These are phyloP conservation scores for Trametes cingulata DNA, from an alignment of 768 basidiomycete genomes.

Conservation along the genomic window DNA sequence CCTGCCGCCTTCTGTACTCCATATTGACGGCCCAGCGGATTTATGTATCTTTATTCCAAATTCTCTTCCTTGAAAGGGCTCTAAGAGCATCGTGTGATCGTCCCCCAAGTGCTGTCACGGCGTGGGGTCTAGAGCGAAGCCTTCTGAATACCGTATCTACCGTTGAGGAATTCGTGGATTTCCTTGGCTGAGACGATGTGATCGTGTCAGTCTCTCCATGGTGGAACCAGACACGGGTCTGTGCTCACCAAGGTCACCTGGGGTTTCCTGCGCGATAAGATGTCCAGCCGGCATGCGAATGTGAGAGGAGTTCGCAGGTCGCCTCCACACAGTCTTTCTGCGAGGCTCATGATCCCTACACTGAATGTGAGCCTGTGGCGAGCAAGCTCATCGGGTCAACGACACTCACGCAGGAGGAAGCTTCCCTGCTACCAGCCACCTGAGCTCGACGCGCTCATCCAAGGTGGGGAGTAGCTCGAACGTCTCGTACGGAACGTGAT, in stretches of 20 bases:
- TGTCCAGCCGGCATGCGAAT: conserved; percentile 35
- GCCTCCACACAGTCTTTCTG: conserved; percentile 33
- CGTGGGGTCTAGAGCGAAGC: conserved; percentile 4
- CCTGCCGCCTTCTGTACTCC: not conserved
- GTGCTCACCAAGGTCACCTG: conserved; percentile 29
- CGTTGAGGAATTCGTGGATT: conserved; percentile 21
- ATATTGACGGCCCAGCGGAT: not conserved
- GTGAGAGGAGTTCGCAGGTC: conserved; percentile 38
- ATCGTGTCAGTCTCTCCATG: not conserved
- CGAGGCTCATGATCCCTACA: conserved; percentile 14
- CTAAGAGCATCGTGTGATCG: too few relatives aligned
- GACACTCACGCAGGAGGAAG: conserved; percentile 38
- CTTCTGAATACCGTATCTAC: conserved; percentile 20
- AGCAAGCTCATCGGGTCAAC: not conserved
- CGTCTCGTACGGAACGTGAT: conserved; percentile 36
- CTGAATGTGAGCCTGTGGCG: not conserved
- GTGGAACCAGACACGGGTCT: not conserved
- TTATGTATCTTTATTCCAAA: too few relatives aligned
- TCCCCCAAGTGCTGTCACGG: not conserved
- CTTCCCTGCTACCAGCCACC: conserved; percentile 57
- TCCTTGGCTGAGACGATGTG: conserved; percentile 18
- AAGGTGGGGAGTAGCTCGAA: conserved; percentile 40
- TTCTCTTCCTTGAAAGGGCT: too few relatives aligned
- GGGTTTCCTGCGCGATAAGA: conserved; percentile 35
- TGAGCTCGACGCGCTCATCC: conserved; percentile 50